phyloP scores from a whole-genome alignment of 2,329 filamentous ascomycete species.

The Annulohypoxylon truncatum region DNA sequence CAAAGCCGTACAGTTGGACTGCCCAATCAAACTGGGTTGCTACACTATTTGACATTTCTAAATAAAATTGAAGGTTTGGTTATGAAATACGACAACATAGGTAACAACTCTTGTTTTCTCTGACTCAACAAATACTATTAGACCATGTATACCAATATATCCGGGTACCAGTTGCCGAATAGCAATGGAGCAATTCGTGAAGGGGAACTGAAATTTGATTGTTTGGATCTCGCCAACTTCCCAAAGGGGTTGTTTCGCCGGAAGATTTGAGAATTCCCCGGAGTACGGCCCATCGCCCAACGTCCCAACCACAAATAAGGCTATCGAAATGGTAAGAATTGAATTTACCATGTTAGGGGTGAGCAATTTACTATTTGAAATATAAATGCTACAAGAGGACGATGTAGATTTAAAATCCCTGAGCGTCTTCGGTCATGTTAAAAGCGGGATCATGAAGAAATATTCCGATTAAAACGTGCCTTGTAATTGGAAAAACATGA shows the following conservation, averaged over 20 bases:
- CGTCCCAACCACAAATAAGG: not conserved
- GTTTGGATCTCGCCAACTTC: conserved; percentile 14
- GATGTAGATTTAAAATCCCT: too few relatives aligned
- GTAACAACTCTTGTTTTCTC: not conserved
- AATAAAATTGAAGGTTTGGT: not conserved
- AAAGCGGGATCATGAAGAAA: too few relatives aligned
- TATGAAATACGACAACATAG: not conserved
- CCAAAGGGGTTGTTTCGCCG: not conserved
- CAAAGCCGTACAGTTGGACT: conserved; percentile 11
- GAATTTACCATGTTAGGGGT: conserved; percentile 39
- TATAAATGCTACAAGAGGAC: too few relatives aligned
- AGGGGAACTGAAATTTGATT: conserved; percentile 33
- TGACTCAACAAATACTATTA: conserved; percentile 17
- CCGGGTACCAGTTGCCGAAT: conserved; percentile 43
- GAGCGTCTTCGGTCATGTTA: too few relatives aligned
- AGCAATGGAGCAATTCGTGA: conserved; percentile 38
- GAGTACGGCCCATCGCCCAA: too few relatives aligned
- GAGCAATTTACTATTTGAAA: too few relatives aligned
- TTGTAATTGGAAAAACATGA: too few relatives aligned
- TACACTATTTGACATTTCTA: conserved; percentile 6
- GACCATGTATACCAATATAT: conserved; percentile 20
- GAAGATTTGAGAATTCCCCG: not conserved
- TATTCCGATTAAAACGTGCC: too few relatives aligned
- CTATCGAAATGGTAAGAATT: not conserved
- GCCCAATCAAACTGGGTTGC: conserved; percentile 7